Conservation (phyloP, 1,284 basidiomycete genomes). For the Trametes polyzona region DNA sequence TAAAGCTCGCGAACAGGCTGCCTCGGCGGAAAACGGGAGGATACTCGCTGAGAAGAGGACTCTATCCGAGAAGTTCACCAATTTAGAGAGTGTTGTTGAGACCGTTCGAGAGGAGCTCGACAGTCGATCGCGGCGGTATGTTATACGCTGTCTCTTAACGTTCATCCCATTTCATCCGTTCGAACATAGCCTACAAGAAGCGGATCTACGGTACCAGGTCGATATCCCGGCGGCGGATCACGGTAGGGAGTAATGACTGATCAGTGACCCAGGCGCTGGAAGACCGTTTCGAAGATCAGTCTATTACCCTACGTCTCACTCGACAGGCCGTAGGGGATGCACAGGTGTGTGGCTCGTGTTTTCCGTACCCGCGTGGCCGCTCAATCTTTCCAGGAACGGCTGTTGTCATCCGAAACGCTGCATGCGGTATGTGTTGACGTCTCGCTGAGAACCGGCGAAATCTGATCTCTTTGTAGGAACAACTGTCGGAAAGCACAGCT, state of each 20-base stretch:
- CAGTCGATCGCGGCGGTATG: constrained; percentile 32
- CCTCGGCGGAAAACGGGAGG: constrained; percentile 11
- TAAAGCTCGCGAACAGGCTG: constrained; percentile 26
- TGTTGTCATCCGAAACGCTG: constrained; percentile 34
- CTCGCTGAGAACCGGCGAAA: neutral
- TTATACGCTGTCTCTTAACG: too few species aligned
- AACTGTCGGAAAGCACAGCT: constrained; percentile 26
- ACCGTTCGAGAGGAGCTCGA: constrained; percentile 31
- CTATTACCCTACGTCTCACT: constrained; percentile 50
- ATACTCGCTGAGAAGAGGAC: constrained; percentile 16
- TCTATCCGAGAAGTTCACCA: constrained; percentile 13
- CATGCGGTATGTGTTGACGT: constrained; percentile 31
- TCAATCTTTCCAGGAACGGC: constrained; percentile 34
- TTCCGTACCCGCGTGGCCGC: neutral
- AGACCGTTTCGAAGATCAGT: constrained; percentile 64
- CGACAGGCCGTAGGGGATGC: constrained; percentile 58
- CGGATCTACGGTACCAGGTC: constrained; percentile 34
- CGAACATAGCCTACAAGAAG: constrained; percentile 35
- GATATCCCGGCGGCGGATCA: constrained; percentile 17
- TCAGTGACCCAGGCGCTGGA: constrained; percentile 48
- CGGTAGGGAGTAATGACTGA: constrained; percentile 24
- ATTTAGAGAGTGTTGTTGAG: constrained; percentile 16
- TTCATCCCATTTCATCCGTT: too few species aligned
- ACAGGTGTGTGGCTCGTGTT: constrained; percentile 43
- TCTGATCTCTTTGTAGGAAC: constrained; percentile 21